Evolutionary conservation across 164 flowering plant species (phyloP).

Genomic region (Paratinospora sagittata): DNA sequence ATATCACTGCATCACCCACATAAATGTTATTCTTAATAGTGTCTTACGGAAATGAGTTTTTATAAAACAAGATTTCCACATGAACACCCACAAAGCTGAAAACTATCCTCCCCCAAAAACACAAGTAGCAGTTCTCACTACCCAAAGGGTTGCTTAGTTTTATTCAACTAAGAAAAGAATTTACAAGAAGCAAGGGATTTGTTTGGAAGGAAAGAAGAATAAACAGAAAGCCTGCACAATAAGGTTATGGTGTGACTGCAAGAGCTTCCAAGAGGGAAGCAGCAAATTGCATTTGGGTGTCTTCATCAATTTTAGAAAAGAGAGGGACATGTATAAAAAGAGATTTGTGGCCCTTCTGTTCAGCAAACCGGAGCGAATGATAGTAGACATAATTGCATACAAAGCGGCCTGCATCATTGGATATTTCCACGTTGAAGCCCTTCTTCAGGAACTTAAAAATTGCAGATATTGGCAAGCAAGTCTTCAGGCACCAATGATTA

Average conservation of each 20-base stretch:
- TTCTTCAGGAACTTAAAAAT: neutral
- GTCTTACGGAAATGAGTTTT: too few relatives aligned
- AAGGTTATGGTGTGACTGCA: neutral
- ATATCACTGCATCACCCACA: too few relatives aligned
- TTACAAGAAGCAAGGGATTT: neutral
- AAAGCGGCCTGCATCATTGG: neutral
- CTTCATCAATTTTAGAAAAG: neutral
- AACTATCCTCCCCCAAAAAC: too few relatives aligned
- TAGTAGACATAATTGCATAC: slow-evolving; percentile 1
- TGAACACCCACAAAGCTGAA: too few relatives aligned
- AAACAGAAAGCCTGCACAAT: neutral
- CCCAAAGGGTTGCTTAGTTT: too few relatives aligned
- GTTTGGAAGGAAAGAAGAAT: neutral
- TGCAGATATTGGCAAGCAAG: neutral
- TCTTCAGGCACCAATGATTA: neutral
- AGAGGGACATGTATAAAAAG: neutral
- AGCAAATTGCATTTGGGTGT: slow-evolving; percentile 1
- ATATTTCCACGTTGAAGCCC: neutral
- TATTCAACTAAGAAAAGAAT: neutral
- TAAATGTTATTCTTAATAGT: too few relatives aligned
- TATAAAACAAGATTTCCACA: too few relatives aligned
- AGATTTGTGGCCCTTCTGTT: slow-evolving; percentile 2
- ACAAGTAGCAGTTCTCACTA: too few relatives aligned
- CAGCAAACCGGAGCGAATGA: neutral
- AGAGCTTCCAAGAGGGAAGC: slow-evolving; percentile 1